Evolutionary conservation across 1,284 basidiomycete genomes (phyloP), one percentile per base, ranked within the genome.

Genomic region (Rugosomyces carneus): DNA sequence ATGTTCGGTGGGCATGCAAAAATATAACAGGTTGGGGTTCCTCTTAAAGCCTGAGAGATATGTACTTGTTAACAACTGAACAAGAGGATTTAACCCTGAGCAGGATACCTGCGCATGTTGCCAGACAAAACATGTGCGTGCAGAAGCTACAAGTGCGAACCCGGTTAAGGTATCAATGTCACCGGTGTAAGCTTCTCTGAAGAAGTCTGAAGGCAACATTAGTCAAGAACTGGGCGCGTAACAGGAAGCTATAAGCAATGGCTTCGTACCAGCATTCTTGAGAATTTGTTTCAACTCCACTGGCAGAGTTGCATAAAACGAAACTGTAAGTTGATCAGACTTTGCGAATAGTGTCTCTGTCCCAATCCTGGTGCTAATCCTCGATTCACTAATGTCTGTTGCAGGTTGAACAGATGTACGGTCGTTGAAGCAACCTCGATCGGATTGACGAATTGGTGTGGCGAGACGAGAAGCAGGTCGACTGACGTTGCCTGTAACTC

Each of bases 21-120:
- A 35, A 90, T 90, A 56, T 90, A 89, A 60, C 88, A 90, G 7
- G 85, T 89, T 11, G 86, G 85, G 47, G 75, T 76, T 11, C 80
- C 75, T 57, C 73, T 75, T 40, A 80, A 63, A 11, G 78, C 79
- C 80, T 81, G 40, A 2, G 37, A 42, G 31, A 26, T 26, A 20
- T 24, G 31, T 27, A 23, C 40, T 45, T 11, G 39, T 44, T 45
- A 42, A 21, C 48, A 31, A 24, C 32, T 34, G 10, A 32, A 27
- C 43, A 27, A 24, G 24, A 31, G 37, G 18, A n/a, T 32, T 20
- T 7, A 39, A 40, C 27, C 24, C 8, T 5, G n/a, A 40, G 37
- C 42, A 51, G 61, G 71, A 53, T 48, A 79, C 78, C 58, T 84
- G 79, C 36, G 80, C 73, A 66, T 88, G 80, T 53, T 87, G 83